phyloP scores from a whole-genome alignment of 2,329 filamentous ascomycete species.

The Trichoderma asperellum region DNA sequence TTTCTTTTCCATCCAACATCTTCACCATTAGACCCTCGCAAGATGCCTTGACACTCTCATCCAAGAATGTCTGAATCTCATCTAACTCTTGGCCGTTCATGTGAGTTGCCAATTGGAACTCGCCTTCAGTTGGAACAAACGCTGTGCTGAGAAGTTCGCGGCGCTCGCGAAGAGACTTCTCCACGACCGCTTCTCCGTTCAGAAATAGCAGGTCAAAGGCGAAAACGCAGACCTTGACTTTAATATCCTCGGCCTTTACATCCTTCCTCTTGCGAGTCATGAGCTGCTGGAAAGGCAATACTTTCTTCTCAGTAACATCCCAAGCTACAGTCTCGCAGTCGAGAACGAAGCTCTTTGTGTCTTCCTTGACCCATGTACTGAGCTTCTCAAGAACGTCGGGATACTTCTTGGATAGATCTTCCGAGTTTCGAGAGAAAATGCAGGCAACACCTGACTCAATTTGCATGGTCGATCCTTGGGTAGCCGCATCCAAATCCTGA shows the following conservation, averaged over 20 bases:
- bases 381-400: constrained; percentile 92
- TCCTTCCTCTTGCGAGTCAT: constrained; percentile 99
- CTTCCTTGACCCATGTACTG: constrained; percentile 83
- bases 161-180: constrained; percentile 82
- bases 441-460: constrained; percentile 76
- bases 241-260: constrained; percentile 92
- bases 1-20: constrained; percentile 93
- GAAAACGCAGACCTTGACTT: constrained; percentile 95
- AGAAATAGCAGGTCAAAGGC: constrained; percentile 94
- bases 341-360: constrained; percentile 93
- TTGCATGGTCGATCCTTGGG: constrained; percentile 65
- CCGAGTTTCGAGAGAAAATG: constrained; percentile 96
- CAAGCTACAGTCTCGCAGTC: constrained; percentile 98
- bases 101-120: constrained; percentile 86
- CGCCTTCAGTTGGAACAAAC: constrained; percentile 80
- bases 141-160: constrained; percentile 73
- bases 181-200: constrained; percentile 87
- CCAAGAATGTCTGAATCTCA: constrained; percentile 88
- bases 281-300: constrained; percentile 93
- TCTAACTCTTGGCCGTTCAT: constrained; percentile 89
- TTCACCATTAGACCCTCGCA: constrained; percentile 99
- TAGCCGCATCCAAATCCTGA: constrained; percentile 67
- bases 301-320: constrained; percentile 94
- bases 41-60: constrained; percentile 92
- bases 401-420: constrained; percentile 96